Percentiles rank a stretch among this genome's conserved stretches.
Conservation (phyloP, 768 basidiomycete species). For the Epithele typhae region DNA sequence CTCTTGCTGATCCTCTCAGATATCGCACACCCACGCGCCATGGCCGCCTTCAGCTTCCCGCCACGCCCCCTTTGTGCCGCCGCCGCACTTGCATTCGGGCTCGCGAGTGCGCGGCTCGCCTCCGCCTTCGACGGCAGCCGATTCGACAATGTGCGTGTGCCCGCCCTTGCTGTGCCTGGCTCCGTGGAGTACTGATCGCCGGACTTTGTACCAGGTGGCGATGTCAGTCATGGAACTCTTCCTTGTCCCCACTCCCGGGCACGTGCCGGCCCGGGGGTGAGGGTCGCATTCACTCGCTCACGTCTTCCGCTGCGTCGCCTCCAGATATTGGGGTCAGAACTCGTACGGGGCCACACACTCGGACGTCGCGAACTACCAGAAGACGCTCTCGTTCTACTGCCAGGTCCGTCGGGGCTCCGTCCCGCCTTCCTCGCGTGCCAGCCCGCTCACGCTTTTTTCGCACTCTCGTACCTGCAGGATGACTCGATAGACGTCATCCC, state of each 20-base stretch:
- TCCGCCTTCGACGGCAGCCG: conserved; percentile 51
- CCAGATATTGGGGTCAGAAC: conserved; percentile 73
- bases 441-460: background rate
- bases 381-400: conserved; percentile 61
- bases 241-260: too few relatives aligned
- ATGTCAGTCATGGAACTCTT: too few relatives aligned
- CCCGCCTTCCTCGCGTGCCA: too few relatives aligned
- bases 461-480: conserved; percentile 38
- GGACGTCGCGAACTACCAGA: conserved; percentile 54
- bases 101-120: conserved; percentile 15
- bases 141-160: conserved; percentile 56
- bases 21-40: conserved; percentile 1
- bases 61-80: conserved; percentile 10
- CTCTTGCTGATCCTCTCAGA: too few relatives aligned
- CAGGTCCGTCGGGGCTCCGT: conserved; percentile 38
- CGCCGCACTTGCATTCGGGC: conserved; percentile 11
- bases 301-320: too few relatives aligned
- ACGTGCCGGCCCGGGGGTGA: too few relatives aligned
- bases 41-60: conserved; percentile 6
- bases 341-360: conserved; percentile 58
- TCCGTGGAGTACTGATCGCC: too few relatives aligned
- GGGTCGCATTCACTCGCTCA: too few relatives aligned
- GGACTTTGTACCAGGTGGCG: conserved; percentile 39
- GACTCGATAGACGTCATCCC: conserved; percentile 66
- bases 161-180: too few relatives aligned